Evolutionary conservation across 371 early-diverging fungal genomes (phyloP), one percentile per base, ranked within the genome.

Genomic region (Apophysomyces elegans): DNA sequence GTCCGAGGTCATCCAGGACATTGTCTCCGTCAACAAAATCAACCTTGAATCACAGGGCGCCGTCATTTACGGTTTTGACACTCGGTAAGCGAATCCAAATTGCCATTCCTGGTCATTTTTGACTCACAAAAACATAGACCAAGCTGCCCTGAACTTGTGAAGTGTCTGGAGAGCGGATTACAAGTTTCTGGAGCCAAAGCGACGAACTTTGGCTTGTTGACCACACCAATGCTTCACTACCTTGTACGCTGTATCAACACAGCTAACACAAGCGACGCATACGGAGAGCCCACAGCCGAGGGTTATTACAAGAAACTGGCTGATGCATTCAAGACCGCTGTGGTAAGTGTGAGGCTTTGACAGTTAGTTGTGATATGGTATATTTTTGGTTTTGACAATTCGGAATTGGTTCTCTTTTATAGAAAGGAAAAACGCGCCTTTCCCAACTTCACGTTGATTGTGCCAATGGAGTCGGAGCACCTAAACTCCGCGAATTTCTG

Each of bases 181-280:
- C 71, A 83, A 21, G 91, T 87, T 7, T 66, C 96, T 58, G 88
- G 86, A 44, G 93, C 92, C 37, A 67, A 78, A 16, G 71, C 86
- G 39, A 85, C 77, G 5, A 94, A 98, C 75, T 93, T 86, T 73
- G 99, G 98, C n/a, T 78, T 98, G 38, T 82, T 92, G 63, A 97
- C 98, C 43, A 99, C 99, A 4, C 99, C 99, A 59, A 97, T 98
- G 80, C 88, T 99, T 68, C 99, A 99, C 74, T 99, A 95, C 67
- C 83, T 96, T 63, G 94, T 94, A 56, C 90, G 97, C 56, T 95
- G 96, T 78, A 77, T 96, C 68, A 92, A 93, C 73, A 94, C 97
- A 11, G 79, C 77, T 26, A 86, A 84, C 63, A 90, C 94, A 0
- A 81, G 80, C 12, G 88, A 90, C 64, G 81, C 93, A 4, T 99